A percentile compares a stretch with the other conserved stretches of the same genome.
These are phyloP conservation scores for Colletotrichum acutatum DNA, from an alignment of 2,329 filamentous ascomycete genomes.

Conservation along the genomic window DNA sequence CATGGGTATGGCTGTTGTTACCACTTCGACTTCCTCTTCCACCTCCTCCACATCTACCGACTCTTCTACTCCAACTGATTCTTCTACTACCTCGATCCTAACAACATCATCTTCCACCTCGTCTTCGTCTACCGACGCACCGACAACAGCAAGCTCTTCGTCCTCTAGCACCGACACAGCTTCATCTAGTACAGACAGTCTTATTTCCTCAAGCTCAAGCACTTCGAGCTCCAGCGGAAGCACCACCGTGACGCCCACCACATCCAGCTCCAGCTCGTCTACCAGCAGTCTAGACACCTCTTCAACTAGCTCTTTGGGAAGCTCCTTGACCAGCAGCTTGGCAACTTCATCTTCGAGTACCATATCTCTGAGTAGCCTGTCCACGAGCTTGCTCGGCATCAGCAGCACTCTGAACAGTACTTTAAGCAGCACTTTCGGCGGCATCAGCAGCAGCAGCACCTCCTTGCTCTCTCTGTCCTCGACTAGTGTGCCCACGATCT, in stretches of 20 bases:
- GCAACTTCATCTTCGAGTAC: background rate
- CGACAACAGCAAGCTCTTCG: background rate
- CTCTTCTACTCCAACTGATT: background rate
- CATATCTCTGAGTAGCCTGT: background rate
- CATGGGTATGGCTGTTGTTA: no score
- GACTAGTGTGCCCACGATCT: background rate
- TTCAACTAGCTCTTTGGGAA: background rate
- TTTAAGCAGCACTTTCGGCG: no score
- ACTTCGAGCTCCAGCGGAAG: background rate
- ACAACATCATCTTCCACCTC: background rate
- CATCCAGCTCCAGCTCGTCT: background rate
- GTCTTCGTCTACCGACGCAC: background rate
- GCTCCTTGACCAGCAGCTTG: background rate
- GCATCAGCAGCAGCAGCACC: background rate
- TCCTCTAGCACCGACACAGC: background rate
- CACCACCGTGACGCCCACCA: background rate
- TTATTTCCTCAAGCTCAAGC: background rate
- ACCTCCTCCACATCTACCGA: background rate
- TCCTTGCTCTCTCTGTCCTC: background rate
- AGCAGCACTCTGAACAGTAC: background rate
- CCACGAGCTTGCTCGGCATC: background rate
- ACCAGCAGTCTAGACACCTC: background rate
- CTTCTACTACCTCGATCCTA: background rate
- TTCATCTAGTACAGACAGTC: background rate
- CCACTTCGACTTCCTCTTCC: background rate